Base-by-base conservation (phyloP, 106 monocot species). In the Allium sativum region DNA sequence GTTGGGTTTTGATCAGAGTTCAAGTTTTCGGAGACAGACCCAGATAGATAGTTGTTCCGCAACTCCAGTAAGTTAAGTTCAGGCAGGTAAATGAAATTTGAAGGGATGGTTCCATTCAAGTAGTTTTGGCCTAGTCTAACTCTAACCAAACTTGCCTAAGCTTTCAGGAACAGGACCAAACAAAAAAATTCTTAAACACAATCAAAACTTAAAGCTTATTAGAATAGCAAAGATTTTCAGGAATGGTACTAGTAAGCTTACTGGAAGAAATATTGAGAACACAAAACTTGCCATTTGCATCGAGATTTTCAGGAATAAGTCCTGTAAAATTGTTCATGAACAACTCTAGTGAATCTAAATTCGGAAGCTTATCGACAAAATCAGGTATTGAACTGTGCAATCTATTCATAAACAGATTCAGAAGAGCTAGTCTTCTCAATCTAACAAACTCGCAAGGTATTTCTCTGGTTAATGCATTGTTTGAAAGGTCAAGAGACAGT, bases 271-370 rank as follows among this genome's bases (percentile, higher is more conserved):
- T 47, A 60, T 92, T 87, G 9, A 98, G 68, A 18, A 85, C 19
- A 45, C 59, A 73, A 12, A 98, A 21, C 75, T 20, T 60, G 9
- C 84, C 88, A 43, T 71, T 81, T 53, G 59, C 15, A 11, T 91
- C 96, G 9, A 96, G 84, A 1, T 48, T 51, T 44, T 68, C 84
- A 6, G 96, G 96, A 18, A 96, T 71, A 6, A 43, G 40, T 9
- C 90, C 90, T 9, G 96, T 92, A 78, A 98, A 78, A 74, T 98
- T 98, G 74, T 98, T 98, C 84, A 80, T 84, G 78, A 92, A 98
- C 6, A 98, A 73, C 64, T 77, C 78, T 12, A 92, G 73, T 12
- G 73, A 82, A 42, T 84, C 72, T 53, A 98, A 53, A 9, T 61
- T 48, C 21, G 87, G 96, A 12, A 98, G 70, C 52, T 66, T 67